Percentiles rank a stretch among this genome's conserved stretches.
Evolutionary conservation across 164 flowering plant genomes (phyloP).

Genomic region (Stephania japonica): DNA sequence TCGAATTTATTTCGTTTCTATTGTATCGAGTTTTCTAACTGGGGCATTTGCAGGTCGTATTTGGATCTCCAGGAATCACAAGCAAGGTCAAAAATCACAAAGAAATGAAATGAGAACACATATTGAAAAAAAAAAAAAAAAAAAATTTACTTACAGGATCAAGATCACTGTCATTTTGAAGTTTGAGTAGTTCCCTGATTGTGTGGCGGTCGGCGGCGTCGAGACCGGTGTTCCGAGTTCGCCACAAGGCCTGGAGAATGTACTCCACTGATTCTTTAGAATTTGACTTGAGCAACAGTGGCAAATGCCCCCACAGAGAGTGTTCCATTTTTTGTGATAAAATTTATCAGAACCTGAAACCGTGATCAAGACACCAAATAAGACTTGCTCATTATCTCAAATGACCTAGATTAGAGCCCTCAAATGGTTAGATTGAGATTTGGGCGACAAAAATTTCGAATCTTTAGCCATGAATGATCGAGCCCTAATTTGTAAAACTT

Average conservation of each 20-base stretch:
- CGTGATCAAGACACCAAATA: not conserved
- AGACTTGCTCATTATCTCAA: too few relatives aligned
- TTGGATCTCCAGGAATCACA: not conserved
- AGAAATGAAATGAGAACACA: not conserved
- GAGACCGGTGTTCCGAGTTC: conserved; percentile 44
- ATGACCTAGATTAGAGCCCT: too few relatives aligned
- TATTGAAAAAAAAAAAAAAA: not conserved
- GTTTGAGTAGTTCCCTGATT: conserved; percentile 25
- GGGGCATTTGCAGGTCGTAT: too few relatives aligned
- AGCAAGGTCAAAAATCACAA: not conserved
- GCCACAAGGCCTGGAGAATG: conserved; percentile 39
- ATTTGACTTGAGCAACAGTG: conserved; percentile 54
- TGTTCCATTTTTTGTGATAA: conserved; percentile 32
- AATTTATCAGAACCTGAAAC: not conserved
- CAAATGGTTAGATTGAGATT: too few relatives aligned
- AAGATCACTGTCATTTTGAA: conserved; percentile 44
- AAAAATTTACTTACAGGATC: conserved; percentile 43
- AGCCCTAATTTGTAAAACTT: not conserved
- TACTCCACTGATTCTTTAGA: conserved; percentile 31
- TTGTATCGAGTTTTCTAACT: too few relatives aligned
- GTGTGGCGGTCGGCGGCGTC: conserved; percentile 54
- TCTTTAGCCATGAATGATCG: not conserved
- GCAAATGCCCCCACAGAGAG: conserved; percentile 59
- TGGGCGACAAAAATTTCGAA: too few relatives aligned
- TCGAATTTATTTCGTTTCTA: too few relatives aligned